These are phyloP conservation scores for Aspergillus sp. DNA, from an alignment of 2,329 filamentous ascomycete genomes.

Conservation along the genomic window DNA sequence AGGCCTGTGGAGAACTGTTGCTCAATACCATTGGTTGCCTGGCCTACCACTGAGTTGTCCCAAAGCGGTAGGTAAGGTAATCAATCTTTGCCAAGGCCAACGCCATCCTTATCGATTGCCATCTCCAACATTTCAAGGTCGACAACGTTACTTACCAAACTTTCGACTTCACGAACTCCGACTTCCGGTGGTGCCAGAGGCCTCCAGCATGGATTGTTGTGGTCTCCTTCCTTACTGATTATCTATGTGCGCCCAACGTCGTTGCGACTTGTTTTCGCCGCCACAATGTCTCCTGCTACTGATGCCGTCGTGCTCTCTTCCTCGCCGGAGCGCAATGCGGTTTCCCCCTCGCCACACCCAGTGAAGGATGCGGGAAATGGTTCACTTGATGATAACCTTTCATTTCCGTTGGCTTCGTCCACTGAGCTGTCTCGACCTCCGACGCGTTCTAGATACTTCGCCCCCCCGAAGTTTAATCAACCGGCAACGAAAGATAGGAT, in stretches of 20 bases:
- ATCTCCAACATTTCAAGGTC: not conserved
- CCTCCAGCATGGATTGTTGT: not conserved
- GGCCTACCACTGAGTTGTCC: slow-evolving; percentile 26
- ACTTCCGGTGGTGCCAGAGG: not conserved
- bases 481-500: slow-evolving; percentile 13
- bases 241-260: not conserved
- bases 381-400: slow-evolving; percentile 20
- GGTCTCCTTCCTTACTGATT: not conserved
- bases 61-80: slow-evolving; percentile 33
- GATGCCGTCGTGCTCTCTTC: slow-evolving; percentile 44
- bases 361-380: slow-evolving; percentile 15
- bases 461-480: slow-evolving; percentile 4
- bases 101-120: slow-evolving; percentile 10
- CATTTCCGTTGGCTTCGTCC: slow-evolving; percentile 28
- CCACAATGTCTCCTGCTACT: slow-evolving; percentile 39
- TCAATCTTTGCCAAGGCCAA: slow-evolving; percentile 38
- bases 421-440: slow-evolving; percentile 24
- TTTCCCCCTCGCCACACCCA: slow-evolving; percentile 31
- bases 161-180: not conserved
- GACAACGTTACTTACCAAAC: not conserved
- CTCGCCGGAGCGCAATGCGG: slow-evolving; percentile 36
- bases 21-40: slow-evolving; percentile 32
- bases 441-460: slow-evolving; percentile 29
- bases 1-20: not conserved
- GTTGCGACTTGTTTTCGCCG: slow-evolving; percentile 7